These are phyloP conservation scores for Protostelium mycophagum DNA, from an alignment of 78 protist genomes.

Conservation along the genomic window DNA sequence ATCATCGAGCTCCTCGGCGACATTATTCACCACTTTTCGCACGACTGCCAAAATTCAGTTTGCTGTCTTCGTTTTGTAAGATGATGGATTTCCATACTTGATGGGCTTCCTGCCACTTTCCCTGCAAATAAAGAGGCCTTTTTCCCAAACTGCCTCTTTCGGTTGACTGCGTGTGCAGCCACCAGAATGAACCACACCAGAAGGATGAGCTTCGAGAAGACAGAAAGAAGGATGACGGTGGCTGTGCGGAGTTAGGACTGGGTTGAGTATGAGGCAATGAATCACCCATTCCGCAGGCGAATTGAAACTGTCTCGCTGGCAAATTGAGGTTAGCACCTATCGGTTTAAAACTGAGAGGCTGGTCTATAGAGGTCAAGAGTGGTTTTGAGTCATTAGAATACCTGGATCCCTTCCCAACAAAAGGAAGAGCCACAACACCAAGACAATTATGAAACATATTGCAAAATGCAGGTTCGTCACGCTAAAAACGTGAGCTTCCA, in stretches of 20 bases:
- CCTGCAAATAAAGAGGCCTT: not conserved
- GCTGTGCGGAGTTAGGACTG: not conserved
- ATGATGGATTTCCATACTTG: not conserved
- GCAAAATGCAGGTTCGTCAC: not conserved
- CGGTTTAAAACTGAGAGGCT: not conserved
- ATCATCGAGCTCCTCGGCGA: not conserved
- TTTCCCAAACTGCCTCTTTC: not conserved
- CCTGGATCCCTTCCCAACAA: not conserved
- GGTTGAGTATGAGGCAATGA: not conserved
- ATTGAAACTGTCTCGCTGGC: not conserved
- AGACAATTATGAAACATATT: not conserved
- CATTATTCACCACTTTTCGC: not conserved
- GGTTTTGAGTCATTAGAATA: not conserved
- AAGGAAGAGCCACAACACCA: not conserved
- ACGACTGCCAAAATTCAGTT: not conserved
- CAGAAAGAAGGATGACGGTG: not conserved
- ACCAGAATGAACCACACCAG: not conserved
- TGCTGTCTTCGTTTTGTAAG: not conserved
- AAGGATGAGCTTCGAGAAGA: not conserved
- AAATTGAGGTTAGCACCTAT: not conserved
- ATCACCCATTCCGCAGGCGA: not conserved
- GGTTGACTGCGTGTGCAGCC: not conserved
- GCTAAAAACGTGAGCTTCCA: not conserved
- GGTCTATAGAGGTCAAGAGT: not conserved
- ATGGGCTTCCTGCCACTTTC: not conserved